A percentile compares a stretch with the other conserved stretches of the same genome.
Evolutionary conservation across 495 filamentous ascomycete genomes (phyloP).

Genomic region (Mytilinidion resinicola): DNA sequence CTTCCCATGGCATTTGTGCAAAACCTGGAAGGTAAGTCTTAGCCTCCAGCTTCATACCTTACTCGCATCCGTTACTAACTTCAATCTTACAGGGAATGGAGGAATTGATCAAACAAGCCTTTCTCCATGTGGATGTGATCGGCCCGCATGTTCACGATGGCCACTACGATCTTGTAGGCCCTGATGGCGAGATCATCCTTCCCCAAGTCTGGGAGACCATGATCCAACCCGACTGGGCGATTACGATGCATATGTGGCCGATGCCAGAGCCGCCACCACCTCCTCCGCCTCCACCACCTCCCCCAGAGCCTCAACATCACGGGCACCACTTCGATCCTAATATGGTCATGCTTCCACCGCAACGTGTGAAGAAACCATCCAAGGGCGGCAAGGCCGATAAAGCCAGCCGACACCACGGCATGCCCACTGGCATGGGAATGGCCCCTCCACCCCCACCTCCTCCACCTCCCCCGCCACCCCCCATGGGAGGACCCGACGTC

Average conservation of each 20-base stretch:
- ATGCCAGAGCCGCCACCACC: slow-evolving; percentile 56
- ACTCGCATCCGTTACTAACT: neutral
- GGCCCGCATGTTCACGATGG: slow-evolving; percentile 77
- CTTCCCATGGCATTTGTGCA: slow-evolving; percentile 75
- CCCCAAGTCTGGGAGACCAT: slow-evolving; percentile 83
- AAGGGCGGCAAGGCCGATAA: neutral
- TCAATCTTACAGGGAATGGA: slow-evolving; percentile 46
- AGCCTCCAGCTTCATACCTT: neutral
- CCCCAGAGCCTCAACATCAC: neutral
- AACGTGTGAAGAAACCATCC: neutral
- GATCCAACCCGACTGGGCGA: slow-evolving; percentile 77
- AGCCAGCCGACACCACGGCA: neutral
- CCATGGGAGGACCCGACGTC: neutral
- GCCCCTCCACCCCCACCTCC: slow-evolving; percentile 17
- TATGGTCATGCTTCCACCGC: slow-evolving; percentile 2
- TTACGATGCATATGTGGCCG: slow-evolving; percentile 98
- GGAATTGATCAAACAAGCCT: slow-evolving; percentile 75
- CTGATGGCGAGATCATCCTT: slow-evolving; percentile 81
- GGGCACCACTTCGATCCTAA: neutral
- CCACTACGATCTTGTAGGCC: slow-evolving; percentile 78
- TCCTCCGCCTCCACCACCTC: slow-evolving; percentile 14
- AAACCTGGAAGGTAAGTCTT: slow-evolving; percentile 66
- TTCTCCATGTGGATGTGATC: slow-evolving; percentile 75
- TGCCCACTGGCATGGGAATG: neutral
- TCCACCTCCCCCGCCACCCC: slow-evolving; percentile 14